Base-by-base conservation (phyloP, 805 yeast genomes). In the Monosporozyma servazzii region DNA sequence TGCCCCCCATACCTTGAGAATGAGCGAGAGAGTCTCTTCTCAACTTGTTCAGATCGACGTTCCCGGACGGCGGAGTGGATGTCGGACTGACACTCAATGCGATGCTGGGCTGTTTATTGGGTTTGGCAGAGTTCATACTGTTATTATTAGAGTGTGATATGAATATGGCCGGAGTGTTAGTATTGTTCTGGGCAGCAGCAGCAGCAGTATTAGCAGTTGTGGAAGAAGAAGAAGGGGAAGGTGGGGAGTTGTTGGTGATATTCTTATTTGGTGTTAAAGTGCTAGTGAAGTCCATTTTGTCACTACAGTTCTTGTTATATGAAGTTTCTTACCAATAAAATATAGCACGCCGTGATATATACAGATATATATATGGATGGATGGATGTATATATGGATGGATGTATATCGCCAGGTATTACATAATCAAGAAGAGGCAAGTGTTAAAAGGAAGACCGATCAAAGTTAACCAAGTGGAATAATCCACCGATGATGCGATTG, bases 1-100 rank as follows among this genome's bases (percentile, higher is more conserved):
- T 86, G 46, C 98, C 99, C 44, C 98, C 98, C 84, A 93, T 87
- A 10, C 98, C 98, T 66, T 88, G 96, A 2, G 96, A 85, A 66
- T 91, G 98, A 30, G 97, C 96, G 53, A 93, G 81, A 52, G 90
- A 82, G 61, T 91, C 98, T 56, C 97, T 76, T 42, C 58, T 50
- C 29, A 53, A 31, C 23, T 54, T 49, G 20, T n/a, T 36, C 13
- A 31, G n/a, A 36, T 46, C 29, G 31, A 46, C 40, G n/a, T 46
- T 46, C 18, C 29, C 45, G 2, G 29, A 25, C 21, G 27, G 31
- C 18, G 30, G 20, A 2, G 47, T 23, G 18, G 36, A 42, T 15
- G 51, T 48, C 47, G 53, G 53, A 45, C 53, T 51, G 5, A 51
- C 45, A 39, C 51, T 51, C 4, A 18, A 30, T 9, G 50, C 30